Percentiles rank a stretch among this genome's conserved stretches.
Evolutionary conservation across 805 yeast genomes (phyloP).

Genomic region (Saccharomycopsis microspora): DNA sequence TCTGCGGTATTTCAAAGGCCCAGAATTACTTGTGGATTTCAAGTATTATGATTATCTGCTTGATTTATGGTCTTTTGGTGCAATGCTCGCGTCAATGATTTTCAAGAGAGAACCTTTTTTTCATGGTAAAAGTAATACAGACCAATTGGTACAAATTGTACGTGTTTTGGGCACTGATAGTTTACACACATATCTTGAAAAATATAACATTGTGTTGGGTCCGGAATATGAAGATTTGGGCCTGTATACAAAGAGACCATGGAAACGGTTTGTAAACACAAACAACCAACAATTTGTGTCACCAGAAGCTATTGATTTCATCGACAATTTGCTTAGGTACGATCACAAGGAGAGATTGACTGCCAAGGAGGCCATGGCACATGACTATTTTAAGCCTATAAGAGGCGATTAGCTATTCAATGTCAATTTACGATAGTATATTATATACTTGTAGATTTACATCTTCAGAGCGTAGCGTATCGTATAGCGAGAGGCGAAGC

Average conservation of each 20-base stretch:
- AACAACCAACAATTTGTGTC: conserved; percentile 40
- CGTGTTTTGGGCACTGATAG: conserved; percentile 80
- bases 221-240: conserved; percentile 71
- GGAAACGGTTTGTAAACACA: conserved; percentile 50
- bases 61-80: conserved; percentile 87
- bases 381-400: conserved; percentile 45
- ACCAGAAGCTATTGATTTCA: conserved; percentile 52
- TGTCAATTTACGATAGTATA: too few species aligned
- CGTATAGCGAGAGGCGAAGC: too few species aligned
- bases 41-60: conserved; percentile 80
- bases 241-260: conserved; percentile 52
- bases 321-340: conserved; percentile 63
- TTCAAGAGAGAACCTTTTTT: conserved; percentile 87
- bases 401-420: too few species aligned
- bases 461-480: too few species aligned
- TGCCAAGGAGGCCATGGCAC: conserved; percentile 80
- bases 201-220: conserved; percentile 59
- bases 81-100: conserved; percentile 82
- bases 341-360: conserved; percentile 85
- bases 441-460: too few species aligned
- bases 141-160: conserved; percentile 84
- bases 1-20: conserved; percentile 85
- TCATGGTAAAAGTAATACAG: conserved; percentile 85
- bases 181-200: conserved; percentile 49
- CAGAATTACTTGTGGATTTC: conserved; percentile 74